Conservation (phyloP, 129 eudicot species). For the Flaveria brownii region DNA sequence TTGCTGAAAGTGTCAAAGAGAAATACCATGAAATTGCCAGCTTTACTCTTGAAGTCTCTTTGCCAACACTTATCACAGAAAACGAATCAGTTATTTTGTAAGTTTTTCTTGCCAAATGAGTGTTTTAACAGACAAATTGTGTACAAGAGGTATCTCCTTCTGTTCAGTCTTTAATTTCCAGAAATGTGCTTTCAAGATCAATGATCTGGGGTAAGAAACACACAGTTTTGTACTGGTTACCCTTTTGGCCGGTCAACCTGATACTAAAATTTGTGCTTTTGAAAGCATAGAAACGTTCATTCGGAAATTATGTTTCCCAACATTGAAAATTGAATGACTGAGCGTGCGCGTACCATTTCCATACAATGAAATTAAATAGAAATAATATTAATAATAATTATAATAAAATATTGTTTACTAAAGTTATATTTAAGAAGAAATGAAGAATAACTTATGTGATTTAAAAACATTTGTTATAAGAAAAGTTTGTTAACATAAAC, state of each 20-base stretch:
- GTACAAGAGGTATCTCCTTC: not conserved
- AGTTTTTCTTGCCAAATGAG: conserved; percentile 24
- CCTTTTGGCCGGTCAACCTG: not conserved
- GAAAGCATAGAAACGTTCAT: conserved; percentile 2
- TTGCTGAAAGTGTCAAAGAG: conserved; percentile 52
- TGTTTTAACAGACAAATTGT: not conserved
- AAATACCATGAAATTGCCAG: conserved; percentile 50
- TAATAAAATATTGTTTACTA: not conserved
- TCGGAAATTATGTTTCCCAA: conserved; percentile 1
- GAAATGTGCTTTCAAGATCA: not conserved
- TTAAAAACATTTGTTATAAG: not conserved
- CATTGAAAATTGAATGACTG: not conserved
- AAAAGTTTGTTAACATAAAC: conserved; percentile 8
- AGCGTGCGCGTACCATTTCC: not conserved
- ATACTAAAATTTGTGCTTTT: not conserved
- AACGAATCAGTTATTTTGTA: conserved; percentile 69
- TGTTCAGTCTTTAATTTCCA: not conserved
- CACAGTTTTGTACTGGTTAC: not conserved
- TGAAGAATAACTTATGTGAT: not conserved
- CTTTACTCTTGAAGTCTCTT: conserved; percentile 76
- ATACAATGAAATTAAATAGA: not conserved
- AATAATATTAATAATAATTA: not conserved
- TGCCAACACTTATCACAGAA: conserved; percentile 59
- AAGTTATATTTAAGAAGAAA: not conserved
- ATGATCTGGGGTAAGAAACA: conserved; percentile 1